Conservation (phyloP, 179 eudicot genomes). For the Spinacia oleracea region DNA sequence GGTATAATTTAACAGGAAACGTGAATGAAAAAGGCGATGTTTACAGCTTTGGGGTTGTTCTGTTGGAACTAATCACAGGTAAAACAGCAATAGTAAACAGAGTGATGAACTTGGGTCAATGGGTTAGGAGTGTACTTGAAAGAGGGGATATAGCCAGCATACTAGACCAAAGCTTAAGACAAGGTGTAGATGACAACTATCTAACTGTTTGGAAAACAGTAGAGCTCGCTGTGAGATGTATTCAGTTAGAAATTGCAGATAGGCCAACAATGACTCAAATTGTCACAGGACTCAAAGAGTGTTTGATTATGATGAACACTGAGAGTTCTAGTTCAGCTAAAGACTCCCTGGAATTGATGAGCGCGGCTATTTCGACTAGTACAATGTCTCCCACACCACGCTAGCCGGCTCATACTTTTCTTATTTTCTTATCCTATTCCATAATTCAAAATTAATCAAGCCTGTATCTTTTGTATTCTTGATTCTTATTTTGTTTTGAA, state of each 20-base stretch:
- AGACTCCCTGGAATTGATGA: conserved; percentile 16
- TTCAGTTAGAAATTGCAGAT: not conserved
- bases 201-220: conserved; percentile 28
- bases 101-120: conserved; percentile 20
- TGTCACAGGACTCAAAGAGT: conserved; percentile 31
- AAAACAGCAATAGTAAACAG: conserved; percentile 25
- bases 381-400: conserved; percentile 20
- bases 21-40: conserved; percentile 42
- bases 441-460: not conserved
- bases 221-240: conserved; percentile 37
- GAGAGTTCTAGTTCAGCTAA: not conserved
- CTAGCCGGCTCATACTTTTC: not conserved
- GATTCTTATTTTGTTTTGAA: no score
- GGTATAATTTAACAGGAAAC: conserved; percentile 30
- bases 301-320: conserved; percentile 27
- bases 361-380: conserved; percentile 18
- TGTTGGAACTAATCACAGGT: conserved; percentile 42
- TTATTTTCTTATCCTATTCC: not conserved
- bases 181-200: conserved; percentile 11
- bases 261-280: conserved; percentile 36
- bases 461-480: not conserved
- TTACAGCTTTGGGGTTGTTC: conserved; percentile 38
- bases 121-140: conserved; percentile 32
- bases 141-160: conserved; percentile 34
- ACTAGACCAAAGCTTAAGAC: conserved; percentile 27